Base-by-base conservation (phyloP, 2,329 filamentous ascomycete species). In the Karstenula rhodostoma region DNA sequence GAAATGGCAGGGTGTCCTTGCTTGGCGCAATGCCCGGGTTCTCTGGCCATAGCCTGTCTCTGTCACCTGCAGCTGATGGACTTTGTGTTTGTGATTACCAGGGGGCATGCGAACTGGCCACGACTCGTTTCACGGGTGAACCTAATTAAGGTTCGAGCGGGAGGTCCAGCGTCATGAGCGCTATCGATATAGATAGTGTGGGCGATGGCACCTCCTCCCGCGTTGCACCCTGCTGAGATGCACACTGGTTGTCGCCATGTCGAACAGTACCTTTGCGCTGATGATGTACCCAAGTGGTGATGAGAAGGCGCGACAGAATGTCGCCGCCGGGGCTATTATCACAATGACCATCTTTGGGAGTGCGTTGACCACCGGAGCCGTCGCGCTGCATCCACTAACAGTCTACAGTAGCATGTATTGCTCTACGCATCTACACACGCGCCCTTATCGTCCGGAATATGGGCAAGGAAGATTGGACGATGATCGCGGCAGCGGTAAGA, bases 401-500 rank as follows among this genome's bases (percentile, higher is more conserved):
- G 17, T 46, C 8, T 35, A 1, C 29, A 71, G 66, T 66, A 52
- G 57, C 62, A 3, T 66, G 60, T 40, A 65, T 73, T 22, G 65
- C 43, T 17, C 56, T 73, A 27, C 66, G 69, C 40, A 42, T 72
- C 12, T 66, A 69, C 57, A 73, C 70, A 23, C 67, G 70, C 33
- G 65, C 62, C n/a, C 65, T 56, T 46, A 63, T 73, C 25, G 65
- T 72, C 7, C 57, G 66, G 3, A 72, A 67, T n/a, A 68, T 73
- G 55, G 67, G 68, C n/a, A 47, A 58, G 0, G 72, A 73, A 29
- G 72, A 74, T 49, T 73, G 69, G 69, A 68, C 66, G 10, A 73
- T 72, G 58, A 61, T 73, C 8, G 56, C 57, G 4, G 66, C 70
- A 6, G 61, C 70, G 29, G 66, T 73, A 60, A 47, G 67, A 67